Percentiles rank a stretch among this genome's conserved stretches.
Conservation (phyloP, 345 rosid species). For the Gossypium mustelinum region DNA sequence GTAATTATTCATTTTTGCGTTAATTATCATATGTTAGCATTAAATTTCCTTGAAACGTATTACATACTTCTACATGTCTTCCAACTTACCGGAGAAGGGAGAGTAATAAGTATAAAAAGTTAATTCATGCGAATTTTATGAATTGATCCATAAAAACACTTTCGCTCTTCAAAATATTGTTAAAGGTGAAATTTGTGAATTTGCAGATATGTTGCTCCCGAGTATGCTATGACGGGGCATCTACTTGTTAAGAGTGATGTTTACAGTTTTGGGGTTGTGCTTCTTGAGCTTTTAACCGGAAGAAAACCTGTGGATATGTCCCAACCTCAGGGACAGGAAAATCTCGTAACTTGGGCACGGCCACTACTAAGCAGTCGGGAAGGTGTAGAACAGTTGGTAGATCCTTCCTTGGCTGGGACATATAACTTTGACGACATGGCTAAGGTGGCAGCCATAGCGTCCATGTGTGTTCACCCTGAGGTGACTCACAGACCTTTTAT, state of each 20-base stretch:
- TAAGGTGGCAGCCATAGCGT: constrained; percentile 95
- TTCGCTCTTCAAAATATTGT: background rate
- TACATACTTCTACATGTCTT: background rate
- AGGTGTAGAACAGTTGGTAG: constrained; percentile 80
- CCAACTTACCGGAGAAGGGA: background rate
- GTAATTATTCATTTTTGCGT: constrained; percentile 33
- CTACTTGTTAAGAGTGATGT: constrained; percentile 98
- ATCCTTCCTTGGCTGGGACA: constrained; percentile 70
- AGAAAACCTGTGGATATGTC: constrained; percentile 99
- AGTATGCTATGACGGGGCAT: constrained; percentile 99
- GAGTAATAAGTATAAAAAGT: background rate
- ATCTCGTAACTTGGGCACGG: constrained; percentile 96
- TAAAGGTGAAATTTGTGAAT: background rate
- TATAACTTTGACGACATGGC: constrained; percentile 91
- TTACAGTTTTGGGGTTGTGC: constrained; percentile 95
- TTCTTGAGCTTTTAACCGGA: constrained; percentile 95
- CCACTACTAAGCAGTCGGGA: constrained; percentile 77
- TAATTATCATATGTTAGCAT: background rate
- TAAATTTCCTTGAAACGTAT: background rate
- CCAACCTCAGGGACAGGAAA: constrained; percentile 95
- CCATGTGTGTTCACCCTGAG: constrained; percentile 96
- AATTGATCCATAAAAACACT: background rate
- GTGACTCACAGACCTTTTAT: constrained; percentile 92
- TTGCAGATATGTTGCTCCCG: constrained; percentile 97
- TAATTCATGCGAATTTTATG: background rate